These are phyloP conservation scores for Podaxis carcinomalis DNA, from an alignment of 768 basidiomycete species.

Conservation along the genomic window DNA sequence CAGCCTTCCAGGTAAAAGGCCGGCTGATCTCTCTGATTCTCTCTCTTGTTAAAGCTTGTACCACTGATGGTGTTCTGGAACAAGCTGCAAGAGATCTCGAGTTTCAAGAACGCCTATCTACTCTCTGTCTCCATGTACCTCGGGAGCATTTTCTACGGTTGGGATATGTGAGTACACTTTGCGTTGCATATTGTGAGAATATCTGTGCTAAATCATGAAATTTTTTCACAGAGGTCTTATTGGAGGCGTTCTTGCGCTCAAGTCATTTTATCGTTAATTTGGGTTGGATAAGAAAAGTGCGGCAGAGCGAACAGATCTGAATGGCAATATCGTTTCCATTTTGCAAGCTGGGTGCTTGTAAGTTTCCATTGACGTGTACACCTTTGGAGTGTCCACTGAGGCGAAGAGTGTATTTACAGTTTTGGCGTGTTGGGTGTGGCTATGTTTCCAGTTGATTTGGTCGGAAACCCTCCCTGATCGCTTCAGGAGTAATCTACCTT, in stretches of 20 bases:
- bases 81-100: constrained; percentile 20
- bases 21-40: not conserved
- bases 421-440: constrained; percentile 38
- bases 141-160: constrained; percentile 48
- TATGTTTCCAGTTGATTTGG: constrained; percentile 40
- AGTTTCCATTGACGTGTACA: constrained; percentile 14
- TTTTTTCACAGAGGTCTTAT: constrained; percentile 30
- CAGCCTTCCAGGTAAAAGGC: not conserved
- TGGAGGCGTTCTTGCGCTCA: constrained; percentile 42
- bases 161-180: constrained; percentile 32
- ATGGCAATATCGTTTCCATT: constrained; percentile 47
- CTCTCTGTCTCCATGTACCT: constrained; percentile 40
- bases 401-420: constrained; percentile 18
- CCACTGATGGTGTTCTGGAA: constrained; percentile 22
- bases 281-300: constrained; percentile 35
- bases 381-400: not conserved
- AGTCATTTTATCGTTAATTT: constrained; percentile 45
- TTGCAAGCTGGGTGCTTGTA: constrained; percentile 48
- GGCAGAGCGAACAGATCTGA: constrained; percentile 33
- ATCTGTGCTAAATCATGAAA: not conserved
- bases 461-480: constrained; percentile 40
- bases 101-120: constrained; percentile 40
- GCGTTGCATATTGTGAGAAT: not conserved
- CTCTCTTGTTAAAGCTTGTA: not conserved
- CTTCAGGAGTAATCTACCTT: constrained; percentile 42